These are phyloP conservation scores for Wickerhamiella sorbophila DNA, from an alignment of 805 yeast genomes.

Conservation along the genomic window DNA sequence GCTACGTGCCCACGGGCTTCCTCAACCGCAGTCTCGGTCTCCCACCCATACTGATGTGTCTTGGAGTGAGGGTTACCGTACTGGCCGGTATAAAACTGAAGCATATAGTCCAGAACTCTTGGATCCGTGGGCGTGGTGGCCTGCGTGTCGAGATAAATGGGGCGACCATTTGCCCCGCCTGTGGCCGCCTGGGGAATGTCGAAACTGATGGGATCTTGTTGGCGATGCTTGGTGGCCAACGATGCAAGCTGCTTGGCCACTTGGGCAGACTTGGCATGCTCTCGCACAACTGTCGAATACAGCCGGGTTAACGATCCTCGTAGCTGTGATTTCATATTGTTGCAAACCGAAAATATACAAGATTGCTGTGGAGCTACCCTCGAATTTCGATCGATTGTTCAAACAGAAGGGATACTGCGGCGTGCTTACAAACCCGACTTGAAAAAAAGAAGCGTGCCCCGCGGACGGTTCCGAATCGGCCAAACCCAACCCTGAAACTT, in stretches of 20 bases:
- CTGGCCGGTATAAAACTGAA: conserved; percentile 50
- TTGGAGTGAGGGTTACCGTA: conserved; percentile 97
- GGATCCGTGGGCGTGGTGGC: conserved; percentile 99
- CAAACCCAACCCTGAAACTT: not conserved
- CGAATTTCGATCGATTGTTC: too few species aligned
- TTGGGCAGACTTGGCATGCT: not conserved
- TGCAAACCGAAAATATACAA: too few species aligned
- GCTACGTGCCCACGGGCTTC: conserved; percentile 75
- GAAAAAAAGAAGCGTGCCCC: not conserved
- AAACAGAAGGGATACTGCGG: too few species aligned
- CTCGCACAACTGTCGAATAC: not conserved
- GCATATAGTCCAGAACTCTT: conserved; percentile 48
- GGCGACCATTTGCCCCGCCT: conserved; percentile 36
- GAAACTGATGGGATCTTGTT: conserved; percentile 1
- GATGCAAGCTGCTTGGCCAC: not conserved
- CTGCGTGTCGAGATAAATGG: conserved; percentile 93
- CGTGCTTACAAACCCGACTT: too few species aligned
- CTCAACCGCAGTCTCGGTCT: conserved; percentile 85
- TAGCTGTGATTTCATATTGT: too few species aligned
- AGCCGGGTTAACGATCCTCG: not conserved
- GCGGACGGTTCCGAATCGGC: not conserved
- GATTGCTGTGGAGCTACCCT: too few species aligned
- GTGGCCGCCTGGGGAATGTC: conserved; percentile 3
- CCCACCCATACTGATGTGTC: conserved; percentile 98
- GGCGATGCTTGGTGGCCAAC: conserved; percentile 8